Base-by-base conservation (phyloP, 305 asterid genomes). In the Euphrasia arctica region DNA sequence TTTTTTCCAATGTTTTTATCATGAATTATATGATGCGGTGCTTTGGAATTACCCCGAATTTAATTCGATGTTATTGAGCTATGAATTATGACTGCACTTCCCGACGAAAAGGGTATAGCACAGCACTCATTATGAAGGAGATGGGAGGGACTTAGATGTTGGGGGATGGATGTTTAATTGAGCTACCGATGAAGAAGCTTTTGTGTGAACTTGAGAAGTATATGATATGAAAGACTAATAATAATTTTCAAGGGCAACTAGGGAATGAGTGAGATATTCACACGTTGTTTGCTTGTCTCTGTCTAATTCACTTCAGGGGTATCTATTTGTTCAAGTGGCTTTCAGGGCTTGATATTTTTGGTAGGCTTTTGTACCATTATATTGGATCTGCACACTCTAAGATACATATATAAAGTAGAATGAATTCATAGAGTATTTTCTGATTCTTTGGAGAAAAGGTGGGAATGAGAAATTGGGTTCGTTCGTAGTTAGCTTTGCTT, bases 401-500 rank as follows among this genome's bases (percentile, higher is more conserved):
- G 39, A 47, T 65, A 4, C 27, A 56, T 15, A 58, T 54, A 12
- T 54, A 11, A 7, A 15, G 22, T 29, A 9, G 54, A 13, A 39
- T 27, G 14, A 56, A 43, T 60, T 32, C 10, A 0, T 58, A 1
- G 14, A 50, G 7, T 55, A 8, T 10, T 47, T 58, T 47, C 31
- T 22, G 42, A 9, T 28, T 56, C 14, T 36, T 56, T 39, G 34
- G 29, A 32, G 34, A 57, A 54, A 9, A 39, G 13, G 28, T 22
- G 65, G 29, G 29, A 27, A 55, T 58, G 68, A n/a, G 7, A 63
- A 22, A 52, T 63, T 62, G 12, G 64, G 50, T 36, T 61, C 13
- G 48, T 60, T 55, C 5, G 50, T 65, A 12, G 51, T 32, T 32
- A 18, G 34, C 22, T 61, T 54, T 48, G 65, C 65, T 61, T 2